A percentile compares a stretch with the other conserved stretches of the same genome.
phyloP scores from a whole-genome alignment of 495 filamentous ascomycete species.

The Aspergillus affinis region DNA sequence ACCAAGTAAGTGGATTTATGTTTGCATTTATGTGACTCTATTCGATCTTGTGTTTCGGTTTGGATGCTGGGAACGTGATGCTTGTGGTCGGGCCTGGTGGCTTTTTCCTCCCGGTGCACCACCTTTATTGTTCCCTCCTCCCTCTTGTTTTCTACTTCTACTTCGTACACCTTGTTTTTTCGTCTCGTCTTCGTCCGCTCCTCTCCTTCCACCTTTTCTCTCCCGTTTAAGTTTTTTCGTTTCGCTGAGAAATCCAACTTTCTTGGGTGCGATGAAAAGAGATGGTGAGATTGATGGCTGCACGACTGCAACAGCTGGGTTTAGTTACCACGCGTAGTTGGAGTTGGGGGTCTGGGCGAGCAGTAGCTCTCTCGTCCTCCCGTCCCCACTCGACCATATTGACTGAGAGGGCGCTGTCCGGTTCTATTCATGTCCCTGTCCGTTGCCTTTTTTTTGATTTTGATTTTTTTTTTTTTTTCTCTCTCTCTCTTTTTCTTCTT shows the following conservation, averaged over 20 bases:
- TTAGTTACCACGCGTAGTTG: not conserved
- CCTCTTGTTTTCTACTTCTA: not conserved
- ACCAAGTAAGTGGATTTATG: slow-evolving; percentile 46
- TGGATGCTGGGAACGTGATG: not conserved
- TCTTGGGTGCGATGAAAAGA: not conserved
- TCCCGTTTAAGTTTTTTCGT: not conserved
- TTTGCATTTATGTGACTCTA: slow-evolving; percentile 11
- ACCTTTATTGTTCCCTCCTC: not conserved
- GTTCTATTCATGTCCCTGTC: too few species aligned
- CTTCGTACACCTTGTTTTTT: not conserved
- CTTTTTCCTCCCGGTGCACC: slow-evolving; percentile 8
- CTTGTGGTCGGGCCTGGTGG: not conserved
- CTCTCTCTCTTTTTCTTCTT: not conserved
- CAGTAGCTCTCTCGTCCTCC: not conserved
- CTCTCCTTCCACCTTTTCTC: not conserved
- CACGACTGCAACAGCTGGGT: not conserved
- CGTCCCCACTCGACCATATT: slow-evolving; percentile 1
- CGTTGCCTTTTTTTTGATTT: too few species aligned
- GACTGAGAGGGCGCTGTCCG: too few species aligned
- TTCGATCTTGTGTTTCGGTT: not conserved
- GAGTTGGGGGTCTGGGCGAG: too few species aligned
- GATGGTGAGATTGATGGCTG: not conserved
- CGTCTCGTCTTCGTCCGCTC: not conserved
- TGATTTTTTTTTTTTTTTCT: too few species aligned
- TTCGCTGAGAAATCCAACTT: not conserved